Base-by-base conservation (phyloP, 495 filamentous ascomycete species). In the Penicillium steckii region DNA sequence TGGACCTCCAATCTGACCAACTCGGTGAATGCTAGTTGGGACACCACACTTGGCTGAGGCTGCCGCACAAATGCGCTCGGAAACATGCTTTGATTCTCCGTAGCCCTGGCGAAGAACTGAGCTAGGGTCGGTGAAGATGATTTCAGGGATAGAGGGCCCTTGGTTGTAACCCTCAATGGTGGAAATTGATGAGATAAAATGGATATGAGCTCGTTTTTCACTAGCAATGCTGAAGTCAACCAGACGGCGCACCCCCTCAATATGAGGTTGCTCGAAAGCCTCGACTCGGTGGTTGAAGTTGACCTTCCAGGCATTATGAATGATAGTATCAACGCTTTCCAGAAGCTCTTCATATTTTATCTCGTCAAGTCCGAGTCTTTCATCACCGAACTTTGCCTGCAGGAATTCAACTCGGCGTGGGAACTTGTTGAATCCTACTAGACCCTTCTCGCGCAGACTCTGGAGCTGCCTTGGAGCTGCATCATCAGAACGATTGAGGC, bases 261-360 rank as follows among this genome's bases (percentile, higher is more conserved):
- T 42, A 15, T 84, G 71, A 46, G 80, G 70, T 1, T 76, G 38
- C 54, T 79, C 68, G 24, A 84, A 84, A 0, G 78, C 79, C 17
- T 70, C 65, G 24, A 81, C 57, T 0, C 76, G 61, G 12, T 73
- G 67, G 52, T 82, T 78, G 67, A 83, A 84, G 60, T 85, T 76
- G n/a, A 84, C 80, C 1, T 73, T 71, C 82, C 81, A 85, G 22
- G 77, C 73, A 60, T 80, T 81, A 61, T 84, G 80, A 48, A 83
- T 79, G 21, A 85, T 64, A 7, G 75, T 70, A 27, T 80, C 74
- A 4, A 71, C 73, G 4, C 4, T 41, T 17, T 37, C 22, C 12
- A 49, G 9, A 13, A 58, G 21, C 32, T 45, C 25, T 1, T 48
- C 44, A 18, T 57, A 61, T 15, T 58, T 58, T 1, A 12, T 21